Evolutionary conservation across 345 rosid genomes (phyloP).

Genomic region (Ricinus communis): DNA sequence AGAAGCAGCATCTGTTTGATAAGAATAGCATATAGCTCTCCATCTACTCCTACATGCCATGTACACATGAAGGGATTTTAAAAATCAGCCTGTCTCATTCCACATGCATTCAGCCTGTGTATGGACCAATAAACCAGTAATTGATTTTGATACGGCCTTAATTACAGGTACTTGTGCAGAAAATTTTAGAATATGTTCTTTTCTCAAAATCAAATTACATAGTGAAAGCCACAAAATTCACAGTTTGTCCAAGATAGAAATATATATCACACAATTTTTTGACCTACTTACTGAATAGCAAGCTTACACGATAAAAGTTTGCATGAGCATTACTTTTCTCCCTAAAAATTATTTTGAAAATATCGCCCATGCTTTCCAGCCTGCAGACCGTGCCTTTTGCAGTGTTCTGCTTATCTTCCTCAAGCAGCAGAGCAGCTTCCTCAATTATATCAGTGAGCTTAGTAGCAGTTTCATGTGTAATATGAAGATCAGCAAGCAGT

Average conservation of each 20-base stretch:
- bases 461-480: conserved; percentile 70
- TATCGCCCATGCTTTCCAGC: conserved; percentile 71
- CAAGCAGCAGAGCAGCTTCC: conserved; percentile 69
- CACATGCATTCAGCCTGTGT: neutral
- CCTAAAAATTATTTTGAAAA: conserved; percentile 69
- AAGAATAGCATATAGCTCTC: conserved; percentile 2
- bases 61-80: neutral
- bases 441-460: conserved; percentile 68
- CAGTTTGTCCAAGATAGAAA: neutral
- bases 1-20: too few species aligned
- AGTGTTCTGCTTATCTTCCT: conserved; percentile 69
- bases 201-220: neutral
- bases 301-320: conserved; percentile 72
- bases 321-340: conserved; percentile 63
- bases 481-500: conserved; percentile 73
- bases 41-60: neutral
- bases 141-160: neutral
- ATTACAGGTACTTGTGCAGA: neutral
- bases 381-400: conserved; percentile 50
- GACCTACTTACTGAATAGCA: conserved; percentile 17
- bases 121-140: neutral
- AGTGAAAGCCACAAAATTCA: neutral
- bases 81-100: neutral
- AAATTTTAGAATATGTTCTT: neutral
- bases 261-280: neutral